Evolutionary conservation across 2,329 filamentous ascomycete species (phyloP), one percentile per base, ranked within the genome.

Genomic region (Penicillium janthinellum): DNA sequence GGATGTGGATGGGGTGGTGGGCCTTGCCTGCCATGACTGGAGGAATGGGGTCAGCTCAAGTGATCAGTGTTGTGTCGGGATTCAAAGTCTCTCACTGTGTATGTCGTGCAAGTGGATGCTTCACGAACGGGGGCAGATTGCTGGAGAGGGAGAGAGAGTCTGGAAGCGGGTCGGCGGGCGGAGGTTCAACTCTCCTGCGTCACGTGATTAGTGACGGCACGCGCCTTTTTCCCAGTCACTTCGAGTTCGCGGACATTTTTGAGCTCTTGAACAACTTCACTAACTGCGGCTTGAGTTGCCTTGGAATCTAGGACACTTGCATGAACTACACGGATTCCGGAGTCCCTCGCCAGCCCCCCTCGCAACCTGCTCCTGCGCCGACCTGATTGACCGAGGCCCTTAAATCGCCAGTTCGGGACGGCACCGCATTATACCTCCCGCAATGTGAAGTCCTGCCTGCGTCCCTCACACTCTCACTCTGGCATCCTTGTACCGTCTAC

Each of bases 1-100:
- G 87, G 73, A 89, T 68, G 66, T 79, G 76, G 58, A 80, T 75
- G 38, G 78, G 78, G 65, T 80, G 78, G 64, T 62, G 59, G 28
- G 64, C 64, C 31, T 75, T 76, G 61, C 74, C 71, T 67, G 75
- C 73, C 75, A 78, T 78, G 56, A 62, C 73, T 76, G 28, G 38
- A 39, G 20, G 35, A 44, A 37, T 58, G 22, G 35, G 49, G 28
- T 58, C 50, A 58, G 44, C 17, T 7, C 17, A 55, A 38, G n/a
- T 25, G 31, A 28, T 31, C 28, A 31, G 7, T 34, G 28, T 55
- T 17, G 31, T n/a, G 5, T 45, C 8, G 1, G n/a, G 8, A 39
- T 45, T 37, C 12, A 4, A 17, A 3, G n/a, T 52, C 49, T 62
- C 61, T 54, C 57, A 63, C 60, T 64, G 59, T 60, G 59, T 63